Base-by-base conservation (phyloP, 2,329 filamentous ascomycete genomes). In the Aspergillus cejpii region DNA sequence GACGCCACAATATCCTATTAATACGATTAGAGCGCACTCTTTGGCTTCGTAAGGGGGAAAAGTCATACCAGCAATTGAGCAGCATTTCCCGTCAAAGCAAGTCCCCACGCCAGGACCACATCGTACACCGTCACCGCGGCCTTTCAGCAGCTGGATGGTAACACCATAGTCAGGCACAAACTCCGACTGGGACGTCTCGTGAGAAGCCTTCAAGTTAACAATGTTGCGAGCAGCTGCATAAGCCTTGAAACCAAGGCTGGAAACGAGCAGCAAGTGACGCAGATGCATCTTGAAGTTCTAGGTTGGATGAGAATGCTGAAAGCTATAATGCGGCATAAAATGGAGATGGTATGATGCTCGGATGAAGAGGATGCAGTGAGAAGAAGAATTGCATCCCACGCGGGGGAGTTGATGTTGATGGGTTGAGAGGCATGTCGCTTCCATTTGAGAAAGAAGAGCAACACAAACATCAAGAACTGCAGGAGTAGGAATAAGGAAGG, bases 1-100 rank as follows among this genome's bases (percentile, higher is more conserved):
- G 6, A 56, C 59, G 19, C 67, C 66, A 39, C 67, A 70, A 45
- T 61, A 70, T 23, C 67, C 67, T 70, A 46, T n/a, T 21, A 45
- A 46, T 42, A 15, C 19, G 7, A 19, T 26, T 5, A 24, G 21
- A 36, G 21, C 17, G 10, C 26, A 34, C 11, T 11, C 23, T 5
- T 8, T 21, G 11, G 21, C 14, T 11, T 11, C 36, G 17, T 15
- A 33, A 19, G 17, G 21, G 17, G 2, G 17, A 37, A 31, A 15
- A 40, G 6, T 56, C 50, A 39, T 58, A 68, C 68, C 68, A 46
- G 62, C 54, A 37, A 55, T 50, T 12, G 67, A 70, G 51, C 68
- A 71, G 51, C 68, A 71, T 28, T 61, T 60, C 12, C 58, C 58
- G 29, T 59, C 51, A 8, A 58, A 48, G 41, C 68, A 71, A 26